Evolutionary conservation across 1,284 basidiomycete genomes (phyloP), one percentile per base, ranked within the genome.

Genomic region (Tilletia indica): DNA sequence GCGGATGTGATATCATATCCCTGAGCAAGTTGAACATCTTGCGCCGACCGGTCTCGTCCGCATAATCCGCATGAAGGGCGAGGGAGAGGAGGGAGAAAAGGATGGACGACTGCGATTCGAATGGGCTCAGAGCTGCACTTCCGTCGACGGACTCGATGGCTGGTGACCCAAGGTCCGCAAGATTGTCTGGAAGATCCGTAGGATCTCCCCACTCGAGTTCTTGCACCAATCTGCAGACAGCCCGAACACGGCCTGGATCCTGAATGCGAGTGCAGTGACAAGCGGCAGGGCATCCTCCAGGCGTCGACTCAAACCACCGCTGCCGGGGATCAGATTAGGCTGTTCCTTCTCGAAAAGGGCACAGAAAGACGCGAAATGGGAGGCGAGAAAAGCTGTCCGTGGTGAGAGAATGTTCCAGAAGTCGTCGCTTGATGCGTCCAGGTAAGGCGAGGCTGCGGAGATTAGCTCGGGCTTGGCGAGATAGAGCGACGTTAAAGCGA

Each of bases 41-140:
- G 73, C 95, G 87, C 72, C 96, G 86, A 9, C 97, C 95, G 79
- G 95, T 94, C 85, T 99, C 94, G 85, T 99, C 97, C 39, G 90
- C 90, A 78, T 95, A 98, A 85, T 98, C 96, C 61, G 94, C 87
- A 73, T 91, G 90, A 39, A 94, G 88, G 0, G 92, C 91, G 69
- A 97, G 89, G 70, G 89, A 89, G 48, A 97, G 87, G 78, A 98
- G 81, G 82, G 97, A 93, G 1, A 90, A 88, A 42, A 97, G 88
- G 16, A 95, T 86, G 74, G 94, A 91, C 73, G 61, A 11, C 39
- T 64, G 61, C 16, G 61, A 34, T 2, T 64, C 61, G 36, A 64
- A 42, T 38, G 68, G 61, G 47, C 38, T 16, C 21, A 69, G 19
- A 21, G 47, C 8, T 12, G 42, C 61, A 25, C 42, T 69, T 19